phyloP scores from a whole-genome alignment of 805 yeast genomes.

The Clavispora phyllophila region DNA sequence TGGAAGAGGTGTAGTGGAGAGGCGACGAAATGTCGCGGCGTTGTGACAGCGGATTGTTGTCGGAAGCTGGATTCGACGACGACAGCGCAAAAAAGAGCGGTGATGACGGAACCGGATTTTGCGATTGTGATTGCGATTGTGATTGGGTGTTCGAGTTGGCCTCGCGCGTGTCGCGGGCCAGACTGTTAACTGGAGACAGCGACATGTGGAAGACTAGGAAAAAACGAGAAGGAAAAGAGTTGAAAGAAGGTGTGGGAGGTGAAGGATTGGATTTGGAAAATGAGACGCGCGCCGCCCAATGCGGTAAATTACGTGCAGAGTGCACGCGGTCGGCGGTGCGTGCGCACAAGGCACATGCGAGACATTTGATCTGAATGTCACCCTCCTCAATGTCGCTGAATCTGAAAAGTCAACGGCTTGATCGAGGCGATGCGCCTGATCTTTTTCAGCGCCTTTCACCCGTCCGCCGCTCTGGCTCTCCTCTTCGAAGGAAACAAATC shows the following conservation, averaged over 20 bases:
- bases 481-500: conserved; percentile 27
- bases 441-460: conserved; percentile 14
- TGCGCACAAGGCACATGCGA: neutral
- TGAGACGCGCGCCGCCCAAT: conserved; percentile 20
- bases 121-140: conserved; percentile 30
- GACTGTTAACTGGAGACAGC: conserved; percentile 16
- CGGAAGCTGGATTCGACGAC: conserved; percentile 38
- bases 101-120: conserved; percentile 47
- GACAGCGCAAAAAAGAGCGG: conserved; percentile 52
- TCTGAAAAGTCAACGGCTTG: neutral
- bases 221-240: conserved; percentile 1
- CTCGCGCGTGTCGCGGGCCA: conserved; percentile 8
- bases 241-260: neutral
- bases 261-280: conserved; percentile 2
- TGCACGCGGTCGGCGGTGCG: neutral
- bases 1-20: conserved; percentile 43
- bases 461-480: conserved; percentile 31
- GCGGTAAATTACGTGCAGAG: conserved; percentile 1
- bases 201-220: conserved; percentile 9
- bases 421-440: neutral
- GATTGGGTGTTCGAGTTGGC: conserved; percentile 5
- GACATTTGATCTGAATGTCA: neutral
- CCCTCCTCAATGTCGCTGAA: conserved; percentile 1
- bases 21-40: conserved; percentile 43
- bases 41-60: conserved; percentile 20